Base-by-base conservation (phyloP, 768 basidiomycete genomes). In the Neoboletus brunneissimus region DNA sequence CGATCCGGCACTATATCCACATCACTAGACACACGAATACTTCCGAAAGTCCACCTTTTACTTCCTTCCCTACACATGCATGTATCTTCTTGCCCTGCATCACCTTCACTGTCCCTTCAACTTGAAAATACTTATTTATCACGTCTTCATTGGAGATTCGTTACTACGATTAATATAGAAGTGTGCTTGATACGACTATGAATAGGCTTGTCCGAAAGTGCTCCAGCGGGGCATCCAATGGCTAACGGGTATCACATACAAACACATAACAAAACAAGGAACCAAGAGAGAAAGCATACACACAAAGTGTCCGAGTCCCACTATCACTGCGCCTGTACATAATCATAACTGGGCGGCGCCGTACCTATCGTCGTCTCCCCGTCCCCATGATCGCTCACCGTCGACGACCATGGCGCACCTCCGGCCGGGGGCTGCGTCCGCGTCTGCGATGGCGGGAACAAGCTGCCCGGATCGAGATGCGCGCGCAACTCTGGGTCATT, bases 391-490 rank as follows among this genome's bases (percentile, higher is more conserved):
- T 50, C 72, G 73, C 60, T 84, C 56, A 41, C 38, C 49, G 41
- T 83, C 40, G 81, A 76, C 38, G 79, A 60, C 84, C 61, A 53
- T 10, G 27, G 9, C 8, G 18, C 6, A 31, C 15, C 37, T 23
- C 40, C 45, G 1, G 16, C 12, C 4, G 25, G 11, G 10, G 15
- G 13, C 22, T 35, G 48, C 6, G 16, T 29, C 40, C 29, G 43
- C 12, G 20, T n/a, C 20, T 42, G 57, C 4, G 53, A 31, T 13
- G 35, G 1, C 16, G 35, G 3, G n/a, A 27, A 0, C 6, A 23
- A 25, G 37, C 8, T 49, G 23, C 27, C 31, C 11, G 35, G 7
- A 13, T 48, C 49, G 18, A 60, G n/a, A 27, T 51, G 54, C 5
- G 25, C 38, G 4, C 27, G 56, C 44, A 59, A 4, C 42, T 67